A percentile compares a stretch with the other conserved stretches of the same genome.
These are phyloP conservation scores for Misopates orontium DNA, from an alignment of 257 asterid genomes.

Conservation along the genomic window DNA sequence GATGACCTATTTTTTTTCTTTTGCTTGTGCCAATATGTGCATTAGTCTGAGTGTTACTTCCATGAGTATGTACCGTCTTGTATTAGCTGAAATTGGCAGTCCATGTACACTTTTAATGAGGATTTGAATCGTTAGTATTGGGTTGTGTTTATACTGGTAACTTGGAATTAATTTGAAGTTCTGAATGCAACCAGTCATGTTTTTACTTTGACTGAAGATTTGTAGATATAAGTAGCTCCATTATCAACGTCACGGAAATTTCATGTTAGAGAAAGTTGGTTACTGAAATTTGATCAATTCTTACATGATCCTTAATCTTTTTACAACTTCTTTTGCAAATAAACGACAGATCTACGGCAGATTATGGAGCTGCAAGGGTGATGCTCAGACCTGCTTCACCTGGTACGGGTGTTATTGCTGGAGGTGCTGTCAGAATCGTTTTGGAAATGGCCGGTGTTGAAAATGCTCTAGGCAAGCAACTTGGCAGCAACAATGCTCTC, in stretches of 20 bases:
- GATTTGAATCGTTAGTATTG: neutral
- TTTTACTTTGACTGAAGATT: too few relatives aligned
- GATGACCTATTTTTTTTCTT: too few relatives aligned
- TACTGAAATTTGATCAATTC: neutral
- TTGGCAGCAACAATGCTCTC: conserved; percentile 91
- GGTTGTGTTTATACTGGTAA: too few relatives aligned
- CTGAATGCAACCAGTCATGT: too few relatives aligned
- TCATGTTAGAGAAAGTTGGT: too few relatives aligned
- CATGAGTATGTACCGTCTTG: neutral
- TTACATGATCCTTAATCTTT: neutral
- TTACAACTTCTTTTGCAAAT: neutral
- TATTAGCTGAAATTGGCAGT: neutral
- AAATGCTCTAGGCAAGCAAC: conserved; percentile 92
- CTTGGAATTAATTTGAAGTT: neutral
- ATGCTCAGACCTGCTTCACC: conserved; percentile 98
- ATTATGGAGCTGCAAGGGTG: conserved; percentile 92
- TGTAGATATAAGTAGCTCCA: too few relatives aligned
- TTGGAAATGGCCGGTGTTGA: conserved; percentile 90
- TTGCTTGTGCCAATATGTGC: too few relatives aligned
- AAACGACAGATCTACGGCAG: conserved; percentile 63
- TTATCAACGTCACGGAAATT: too few relatives aligned
- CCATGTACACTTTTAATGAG: neutral
- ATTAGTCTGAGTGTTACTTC: too few relatives aligned
- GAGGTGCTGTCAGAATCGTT: conserved; percentile 91
- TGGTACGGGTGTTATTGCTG: conserved; percentile 97